Percentiles rank a stretch among this genome's conserved stretches.
phyloP scores from a whole-genome alignment of 2,329 filamentous ascomycete species.

The Colletotrichum somersetense region DNA sequence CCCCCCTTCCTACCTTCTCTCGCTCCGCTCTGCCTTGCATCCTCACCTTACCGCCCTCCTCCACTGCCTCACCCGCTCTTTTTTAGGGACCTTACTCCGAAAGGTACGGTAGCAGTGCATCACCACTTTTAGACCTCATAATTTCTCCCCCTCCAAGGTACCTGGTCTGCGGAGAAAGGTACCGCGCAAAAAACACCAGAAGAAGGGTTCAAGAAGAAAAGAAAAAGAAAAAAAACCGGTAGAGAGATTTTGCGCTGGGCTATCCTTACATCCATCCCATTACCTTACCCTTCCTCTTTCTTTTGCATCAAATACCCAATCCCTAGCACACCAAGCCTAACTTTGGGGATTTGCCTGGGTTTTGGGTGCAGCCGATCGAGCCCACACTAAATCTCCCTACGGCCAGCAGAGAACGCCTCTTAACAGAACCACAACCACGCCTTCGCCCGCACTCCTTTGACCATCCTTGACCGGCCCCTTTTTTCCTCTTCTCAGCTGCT shows the following conservation, averaged over 20 bases:
- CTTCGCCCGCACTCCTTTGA: constrained; percentile 39
- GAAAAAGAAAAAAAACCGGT: neutral
- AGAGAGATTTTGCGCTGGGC: neutral
- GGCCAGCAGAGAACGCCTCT: constrained; percentile 40
- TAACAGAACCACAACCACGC: constrained; percentile 32
- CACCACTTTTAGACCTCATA: constrained; percentile 15
- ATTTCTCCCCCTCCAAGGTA: constrained; percentile 1
- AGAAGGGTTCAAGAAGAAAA: neutral
- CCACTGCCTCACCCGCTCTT: constrained; percentile 21
- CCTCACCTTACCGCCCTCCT: constrained; percentile 23
- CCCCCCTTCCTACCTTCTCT: constrained; percentile 2
- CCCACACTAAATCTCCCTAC: constrained; percentile 43
- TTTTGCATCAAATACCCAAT: neutral
- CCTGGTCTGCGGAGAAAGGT: constrained; percentile 12
- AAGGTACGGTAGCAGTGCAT: constrained; percentile 6
- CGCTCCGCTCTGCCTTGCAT: constrained; percentile 17
- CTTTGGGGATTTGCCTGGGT: constrained; percentile 29
- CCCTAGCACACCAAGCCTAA: constrained; percentile 22
- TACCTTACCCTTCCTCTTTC: constrained; percentile 3
- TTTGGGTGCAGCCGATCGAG: constrained; percentile 41
- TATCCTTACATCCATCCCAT: neutral
- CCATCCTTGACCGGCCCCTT: constrained; percentile 35
- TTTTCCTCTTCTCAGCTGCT: constrained; percentile 26
- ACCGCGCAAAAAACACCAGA: neutral
- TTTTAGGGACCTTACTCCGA: constrained; percentile 6